A percentile compares a stretch with the other conserved stretches of the same genome.
Evolutionary conservation across 257 asterid species (phyloP).

Genomic region (Nicotiana undulata): DNA sequence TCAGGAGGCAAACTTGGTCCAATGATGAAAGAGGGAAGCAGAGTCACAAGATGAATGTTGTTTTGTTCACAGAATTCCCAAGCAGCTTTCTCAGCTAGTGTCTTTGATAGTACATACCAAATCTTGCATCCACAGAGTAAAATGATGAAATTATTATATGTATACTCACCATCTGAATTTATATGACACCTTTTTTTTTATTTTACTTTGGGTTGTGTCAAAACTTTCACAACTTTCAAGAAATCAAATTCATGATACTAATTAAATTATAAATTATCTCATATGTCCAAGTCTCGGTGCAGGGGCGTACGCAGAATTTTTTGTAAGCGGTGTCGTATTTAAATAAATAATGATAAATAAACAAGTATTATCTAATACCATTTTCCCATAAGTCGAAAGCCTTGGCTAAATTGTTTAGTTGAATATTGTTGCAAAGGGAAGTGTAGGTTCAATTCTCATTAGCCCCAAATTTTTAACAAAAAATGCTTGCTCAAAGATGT

Average conservation of each 20-base stretch:
- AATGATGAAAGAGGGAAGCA: slow-evolving; percentile 67
- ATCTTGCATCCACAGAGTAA: slow-evolving; percentile 21
- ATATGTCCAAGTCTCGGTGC: too few species aligned
- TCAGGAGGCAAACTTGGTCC: slow-evolving; percentile 71
- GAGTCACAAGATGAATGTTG: slow-evolving; percentile 52
- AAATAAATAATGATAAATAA: too few species aligned
- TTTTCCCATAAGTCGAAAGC: too few species aligned
- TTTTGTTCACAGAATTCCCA: slow-evolving; percentile 72
- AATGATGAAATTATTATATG: neutral
- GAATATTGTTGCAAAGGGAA: too few species aligned
- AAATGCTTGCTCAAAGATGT: too few species aligned
- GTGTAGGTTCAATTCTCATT: too few species aligned
- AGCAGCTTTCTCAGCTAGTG: slow-evolving; percentile 84
- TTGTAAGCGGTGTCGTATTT: too few species aligned
- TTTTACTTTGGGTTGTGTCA: neutral
- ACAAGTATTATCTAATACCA: too few species aligned
- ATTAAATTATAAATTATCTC: neutral
- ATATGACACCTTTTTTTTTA: neutral
- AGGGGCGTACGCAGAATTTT: too few species aligned
- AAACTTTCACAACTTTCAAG: neutral
- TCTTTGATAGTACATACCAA: slow-evolving; percentile 83
- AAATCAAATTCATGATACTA: neutral
- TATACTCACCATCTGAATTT: neutral
- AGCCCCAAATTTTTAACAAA: too few species aligned
- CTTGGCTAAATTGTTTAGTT: too few species aligned